phyloP scores from a whole-genome alignment of 2,329 filamentous ascomycete genomes.

The Zymoseptoria brevis region DNA sequence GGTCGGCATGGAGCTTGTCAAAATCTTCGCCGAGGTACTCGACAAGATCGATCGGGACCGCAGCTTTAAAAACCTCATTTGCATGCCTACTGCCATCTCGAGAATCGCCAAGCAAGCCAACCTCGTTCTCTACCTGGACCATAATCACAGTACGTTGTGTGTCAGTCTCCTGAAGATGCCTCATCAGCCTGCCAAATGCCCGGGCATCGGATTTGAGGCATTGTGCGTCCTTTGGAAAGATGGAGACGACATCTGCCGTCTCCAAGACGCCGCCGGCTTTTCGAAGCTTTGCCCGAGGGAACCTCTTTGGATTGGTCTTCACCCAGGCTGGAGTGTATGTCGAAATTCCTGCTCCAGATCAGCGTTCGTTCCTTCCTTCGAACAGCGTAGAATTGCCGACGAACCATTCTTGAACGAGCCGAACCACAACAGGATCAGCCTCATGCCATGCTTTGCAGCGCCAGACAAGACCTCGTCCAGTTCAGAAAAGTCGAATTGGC shows the following conservation, averaged over 20 bases:
- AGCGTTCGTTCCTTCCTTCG: neutral
- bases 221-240: constrained; percentile 31
- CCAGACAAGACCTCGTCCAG: constrained; percentile 35
- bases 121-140: constrained; percentile 52
- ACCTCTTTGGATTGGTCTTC: constrained; percentile 28
- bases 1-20: constrained; percentile 15
- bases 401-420: constrained; percentile 42
- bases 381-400: constrained; percentile 4
- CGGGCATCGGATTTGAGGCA: constrained; percentile 29
- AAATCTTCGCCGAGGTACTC: constrained; percentile 7
- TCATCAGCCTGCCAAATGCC: constrained; percentile 34
- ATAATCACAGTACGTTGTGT: constrained; percentile 45
- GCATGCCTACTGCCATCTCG: constrained; percentile 39
- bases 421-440: constrained; percentile 41
- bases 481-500: constrained; percentile 36
- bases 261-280: constrained; percentile 9
- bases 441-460: constrained; percentile 33
- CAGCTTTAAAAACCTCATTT: constrained; percentile 33
- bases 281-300: constrained; percentile 27
- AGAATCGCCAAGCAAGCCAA: constrained; percentile 45
- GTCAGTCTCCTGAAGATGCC: constrained; percentile 39
- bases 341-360: constrained; percentile 20
- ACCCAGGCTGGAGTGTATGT: constrained; percentile 37
- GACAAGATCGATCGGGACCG: constrained; percentile 33
- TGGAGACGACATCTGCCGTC: constrained; percentile 28